These are phyloP conservation scores for Puccinia coronata DNA, from an alignment of 1,284 basidiomycete genomes.

Conservation along the genomic window DNA sequence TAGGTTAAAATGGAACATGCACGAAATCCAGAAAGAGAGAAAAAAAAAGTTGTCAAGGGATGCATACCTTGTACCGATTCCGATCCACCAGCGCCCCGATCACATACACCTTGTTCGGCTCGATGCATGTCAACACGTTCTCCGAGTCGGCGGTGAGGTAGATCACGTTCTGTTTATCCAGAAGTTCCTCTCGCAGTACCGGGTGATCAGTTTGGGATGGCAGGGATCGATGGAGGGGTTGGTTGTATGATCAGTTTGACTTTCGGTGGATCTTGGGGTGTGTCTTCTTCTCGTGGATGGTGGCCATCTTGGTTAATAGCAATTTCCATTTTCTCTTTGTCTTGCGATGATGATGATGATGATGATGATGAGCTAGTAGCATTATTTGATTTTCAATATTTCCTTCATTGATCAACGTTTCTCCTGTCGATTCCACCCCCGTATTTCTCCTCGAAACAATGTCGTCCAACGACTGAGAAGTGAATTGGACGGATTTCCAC, in stretches of 20 bases:
- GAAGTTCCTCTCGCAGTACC: neutral
- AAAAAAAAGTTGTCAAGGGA: neutral
- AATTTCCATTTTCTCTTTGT: neutral
- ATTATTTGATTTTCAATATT: too few species aligned
- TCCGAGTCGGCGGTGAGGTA: slow-evolving; percentile 95
- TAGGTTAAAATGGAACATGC: too few species aligned
- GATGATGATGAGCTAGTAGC: too few species aligned
- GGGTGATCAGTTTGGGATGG: slow-evolving; percentile 55
- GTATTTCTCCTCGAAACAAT: slow-evolving; percentile 37
- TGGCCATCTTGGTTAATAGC: too few species aligned
- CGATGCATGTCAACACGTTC: slow-evolving; percentile 77
- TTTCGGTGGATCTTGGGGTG: too few species aligned
- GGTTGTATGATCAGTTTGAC: slow-evolving; percentile 44
- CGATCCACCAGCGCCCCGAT: slow-evolving; percentile 96
- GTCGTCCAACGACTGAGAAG: neutral
- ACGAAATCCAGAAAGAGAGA: too few species aligned
- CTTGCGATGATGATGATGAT: too few species aligned
- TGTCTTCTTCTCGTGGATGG: too few species aligned
- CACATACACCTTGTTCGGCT: slow-evolving; percentile 78
- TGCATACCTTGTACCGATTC: slow-evolving; percentile 87
- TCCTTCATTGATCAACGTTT: slow-evolving; percentile 51
- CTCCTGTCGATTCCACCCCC: neutral
- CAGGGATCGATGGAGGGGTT: slow-evolving; percentile 55
- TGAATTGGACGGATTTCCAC: slow-evolving; percentile 31
- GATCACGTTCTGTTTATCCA: slow-evolving; percentile 63